These are phyloP conservation scores for Chlorella sp. DNA, from an alignment of 139 green algal genomes.

Conservation along the genomic window DNA sequence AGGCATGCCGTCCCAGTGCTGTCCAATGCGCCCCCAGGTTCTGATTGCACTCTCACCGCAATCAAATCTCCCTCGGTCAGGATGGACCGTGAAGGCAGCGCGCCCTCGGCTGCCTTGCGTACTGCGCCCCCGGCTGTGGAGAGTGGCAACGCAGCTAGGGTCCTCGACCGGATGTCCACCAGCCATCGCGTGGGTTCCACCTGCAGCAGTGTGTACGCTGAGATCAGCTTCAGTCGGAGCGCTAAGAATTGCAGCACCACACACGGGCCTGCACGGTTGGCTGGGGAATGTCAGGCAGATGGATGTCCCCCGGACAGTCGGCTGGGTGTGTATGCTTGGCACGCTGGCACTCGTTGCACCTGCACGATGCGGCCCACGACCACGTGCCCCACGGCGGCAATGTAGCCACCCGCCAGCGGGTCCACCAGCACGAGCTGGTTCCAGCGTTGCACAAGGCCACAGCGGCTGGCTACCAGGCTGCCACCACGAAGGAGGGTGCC, in stretches of 20 bases:
- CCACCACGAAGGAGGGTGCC: neutral
- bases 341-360: neutral
- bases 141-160: slow-evolving; percentile 8
- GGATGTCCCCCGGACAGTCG: too few species aligned
- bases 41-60: neutral
- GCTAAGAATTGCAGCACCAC: too few species aligned
- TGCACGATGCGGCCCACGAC: slow-evolving; percentile 8
- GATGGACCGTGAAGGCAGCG: neutral
- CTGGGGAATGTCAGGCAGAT: too few species aligned
- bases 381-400: slow-evolving; percentile 6
- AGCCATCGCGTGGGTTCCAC: slow-evolving; percentile 14
- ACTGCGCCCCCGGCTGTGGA: neutral
- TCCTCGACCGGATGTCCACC: neutral
- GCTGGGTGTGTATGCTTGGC: too few species aligned
- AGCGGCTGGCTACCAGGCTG: slow-evolving; percentile 14
- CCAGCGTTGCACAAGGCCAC: neutral
- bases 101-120: neutral
- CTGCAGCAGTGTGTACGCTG: neutral
- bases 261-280: too few species aligned
- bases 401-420: neutral
- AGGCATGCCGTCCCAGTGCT: neutral
- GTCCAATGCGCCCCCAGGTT: neutral
- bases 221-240: neutral
- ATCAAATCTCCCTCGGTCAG: slow-evolving; percentile 20
- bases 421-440: slow-evolving; percentile 25